Conservation (phyloP, 1,284 basidiomycete genomes). For the Puccinia hordei region DNA sequence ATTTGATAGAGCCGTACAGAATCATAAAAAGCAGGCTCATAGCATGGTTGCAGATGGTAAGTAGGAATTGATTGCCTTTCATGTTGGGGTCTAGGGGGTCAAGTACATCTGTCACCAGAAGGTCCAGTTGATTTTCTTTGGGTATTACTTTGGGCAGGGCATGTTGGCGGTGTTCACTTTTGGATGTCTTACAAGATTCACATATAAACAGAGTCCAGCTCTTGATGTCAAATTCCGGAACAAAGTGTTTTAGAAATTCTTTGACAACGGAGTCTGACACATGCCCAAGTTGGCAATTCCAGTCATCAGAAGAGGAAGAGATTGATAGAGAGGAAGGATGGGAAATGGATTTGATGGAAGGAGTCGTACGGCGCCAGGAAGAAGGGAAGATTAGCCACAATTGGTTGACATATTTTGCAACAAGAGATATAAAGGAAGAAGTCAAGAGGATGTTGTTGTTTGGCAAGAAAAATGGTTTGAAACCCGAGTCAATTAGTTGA, state of each 20-base stretch:
- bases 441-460: neutral
- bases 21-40: neutral
- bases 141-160: no score
- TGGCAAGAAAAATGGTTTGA: neutral
- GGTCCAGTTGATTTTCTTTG: no score
- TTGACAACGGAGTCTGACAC: neutral
- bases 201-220: neutral
- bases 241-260: neutral
- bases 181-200: no score
- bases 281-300: neutral
- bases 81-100: neutral
- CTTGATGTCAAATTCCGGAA: neutral
- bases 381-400: neutral
- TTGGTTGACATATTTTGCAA: neutral
- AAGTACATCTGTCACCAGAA: constrained; percentile 30
- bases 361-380: neutral
- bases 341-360: no score
- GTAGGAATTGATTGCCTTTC: neutral
- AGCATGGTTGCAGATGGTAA: neutral
- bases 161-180: no score
- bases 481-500: no score
- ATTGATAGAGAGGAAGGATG: no score
- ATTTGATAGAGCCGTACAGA: no score
- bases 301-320: neutral
- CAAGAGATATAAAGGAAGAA: neutral